Evolutionary conservation across 495 filamentous ascomycete genomes (phyloP), one percentile per base, ranked within the genome.

Genomic region (Parathielavia appendiculata): DNA sequence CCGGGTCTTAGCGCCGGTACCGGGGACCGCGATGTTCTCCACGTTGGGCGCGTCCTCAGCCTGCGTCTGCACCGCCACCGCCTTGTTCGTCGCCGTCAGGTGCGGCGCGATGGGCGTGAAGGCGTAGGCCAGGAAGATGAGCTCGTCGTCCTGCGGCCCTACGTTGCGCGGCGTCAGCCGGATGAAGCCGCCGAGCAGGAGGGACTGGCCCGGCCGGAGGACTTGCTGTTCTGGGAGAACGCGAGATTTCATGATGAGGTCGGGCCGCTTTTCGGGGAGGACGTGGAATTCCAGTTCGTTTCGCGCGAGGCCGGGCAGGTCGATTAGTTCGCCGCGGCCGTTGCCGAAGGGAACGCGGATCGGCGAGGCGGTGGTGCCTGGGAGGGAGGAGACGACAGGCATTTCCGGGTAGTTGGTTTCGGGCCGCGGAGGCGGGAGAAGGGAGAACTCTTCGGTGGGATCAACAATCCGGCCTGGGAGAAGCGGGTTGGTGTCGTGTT

Each of bases 351-450:
- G 86, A 48, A 96, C 79, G 19, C 93, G 84, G 62, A 99, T 96
- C 0, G 93, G 93, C 0, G 90, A 92, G 2, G 91, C 93, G 0
- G 93, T 99, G 0, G 93, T 99, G 1, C 93, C 93, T 1, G 93
- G 90, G 20, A 98, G 75, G 10, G 88, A 78, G 1, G 91, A 96
- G 19, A 96, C 83, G 11, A 91, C 68, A 3, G 92, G 92, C 79
- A 96, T 89, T 4, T 78, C 75, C 20, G 92, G 92, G 65, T 82
- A 95, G 7, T 83, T 69, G 8, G 80, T 84, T 61, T 95, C 90
- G 20, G 73, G 76, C 58, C 80, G 88, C 14, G 84, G 76, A 6
- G 91, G 90, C 0, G 91, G 91, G n/a, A 91, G 81, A 48, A 90
- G 81, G 30, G 75, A 71, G 48, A 59, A 64, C 20, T 75, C 68